Evolutionary conservation across 176 grass and related monocot genomes (phyloP), one percentile per base, ranked within the genome.

Genomic region (Cymbopogon citratus): DNA sequence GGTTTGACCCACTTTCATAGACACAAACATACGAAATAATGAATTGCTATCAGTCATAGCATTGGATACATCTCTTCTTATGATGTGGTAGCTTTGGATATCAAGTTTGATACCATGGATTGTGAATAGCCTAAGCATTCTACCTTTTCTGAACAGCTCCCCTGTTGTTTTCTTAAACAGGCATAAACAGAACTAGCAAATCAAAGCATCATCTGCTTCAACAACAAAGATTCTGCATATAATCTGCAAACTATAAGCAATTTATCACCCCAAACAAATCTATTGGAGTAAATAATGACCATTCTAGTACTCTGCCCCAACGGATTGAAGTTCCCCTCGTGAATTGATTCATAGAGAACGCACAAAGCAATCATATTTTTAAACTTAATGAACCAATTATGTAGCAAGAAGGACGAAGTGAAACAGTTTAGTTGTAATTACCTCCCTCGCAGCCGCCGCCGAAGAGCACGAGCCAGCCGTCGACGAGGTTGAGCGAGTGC

Each of bases 381-480:
- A 24, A 34, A 34, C 7, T 9, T 34, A 61, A 34, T 3, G 13
- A 66, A 80, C 2, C 3, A 76, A 85, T 44, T 70, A 21, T 6
- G 19, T 13, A 80, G 73, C 62, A 80, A 85, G 43, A 67, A 56
- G 5, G 48, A 28, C 21, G 13, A 21, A 26, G 62, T 16, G 41
- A 26, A 15, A 35, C 11, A 51, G 27, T 48, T 41, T 31, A 65
- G 81, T 21, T 67, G 40, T 3, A 54, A 61, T 76, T 65, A 95
- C 95, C 95, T 98, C 95, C 92, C 88, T 98, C 90, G 44, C 82
- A 93, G 69, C 92, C 95, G 34, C 92, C 92, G 26, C 95, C 95
- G 54, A 98, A 93, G 79, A 98, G 84, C 76, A 95, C 76, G 36
- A 98, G 89, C 92, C 95, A 97, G 24, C 87, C 92, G 27, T 88